These are phyloP conservation scores for Wickerhamiella nectarea DNA, from an alignment of 805 yeast species.

Conservation along the genomic window DNA sequence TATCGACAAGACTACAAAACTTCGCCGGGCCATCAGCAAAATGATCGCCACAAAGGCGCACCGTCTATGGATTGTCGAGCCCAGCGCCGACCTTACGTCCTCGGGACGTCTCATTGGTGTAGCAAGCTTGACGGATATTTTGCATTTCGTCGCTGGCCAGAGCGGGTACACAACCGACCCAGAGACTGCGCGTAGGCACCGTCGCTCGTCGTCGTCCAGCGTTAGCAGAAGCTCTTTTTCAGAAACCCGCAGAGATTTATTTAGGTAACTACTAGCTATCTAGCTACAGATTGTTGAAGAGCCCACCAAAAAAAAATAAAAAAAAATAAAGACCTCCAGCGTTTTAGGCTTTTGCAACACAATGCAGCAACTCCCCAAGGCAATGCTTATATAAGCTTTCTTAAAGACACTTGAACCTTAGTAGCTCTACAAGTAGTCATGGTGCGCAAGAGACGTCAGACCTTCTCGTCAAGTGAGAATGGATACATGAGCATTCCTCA, in stretches of 20 bases:
- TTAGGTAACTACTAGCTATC: neutral
- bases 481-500: slow-evolving; percentile 6
- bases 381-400: neutral
- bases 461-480: slow-evolving; percentile 5
- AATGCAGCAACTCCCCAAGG: no score
- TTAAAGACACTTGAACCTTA: neutral
- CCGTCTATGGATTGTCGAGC: slow-evolving; percentile 37
- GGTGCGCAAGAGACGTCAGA: slow-evolving; percentile 8
- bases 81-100: slow-evolving; percentile 20
- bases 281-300: neutral
- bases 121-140: slow-evolving; percentile 77
- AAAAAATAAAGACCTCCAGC: no score
- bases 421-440: neutral
- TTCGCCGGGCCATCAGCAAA: slow-evolving; percentile 85
- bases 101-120: slow-evolving; percentile 82
- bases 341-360: no score
- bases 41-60: slow-evolving; percentile 91
- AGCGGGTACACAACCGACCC: slow-evolving; percentile 72
- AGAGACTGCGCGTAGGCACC: slow-evolving; percentile 70
- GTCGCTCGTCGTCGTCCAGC: slow-evolving; percentile 34
- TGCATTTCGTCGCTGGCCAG: slow-evolving; percentile 64
- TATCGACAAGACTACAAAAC: slow-evolving; percentile 62
- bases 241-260: slow-evolving; percentile 11
- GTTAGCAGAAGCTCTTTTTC: slow-evolving; percentile 16
- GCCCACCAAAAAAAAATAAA: no score